phyloP scores from a whole-genome alignment of 164 flowering plant species.

The Euptelea pleiosperma region DNA sequence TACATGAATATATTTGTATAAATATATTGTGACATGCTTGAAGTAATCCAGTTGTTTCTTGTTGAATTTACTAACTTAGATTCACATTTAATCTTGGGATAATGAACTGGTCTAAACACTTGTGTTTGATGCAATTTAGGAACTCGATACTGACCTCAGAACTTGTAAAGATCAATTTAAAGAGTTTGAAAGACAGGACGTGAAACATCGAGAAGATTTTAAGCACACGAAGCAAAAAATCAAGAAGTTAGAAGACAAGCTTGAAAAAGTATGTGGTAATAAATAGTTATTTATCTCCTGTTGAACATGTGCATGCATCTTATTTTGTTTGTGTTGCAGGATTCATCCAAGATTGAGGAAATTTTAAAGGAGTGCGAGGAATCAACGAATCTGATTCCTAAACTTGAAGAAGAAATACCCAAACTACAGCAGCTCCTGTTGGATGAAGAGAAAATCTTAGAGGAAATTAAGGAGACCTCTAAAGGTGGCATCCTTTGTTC shows the following conservation, averaged over 20 bases:
- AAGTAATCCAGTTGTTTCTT: not conserved
- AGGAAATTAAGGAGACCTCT: conserved; percentile 69
- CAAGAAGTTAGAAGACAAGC: conserved; percentile 81
- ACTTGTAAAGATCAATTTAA: conserved; percentile 76
- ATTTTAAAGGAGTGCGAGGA: conserved; percentile 51
- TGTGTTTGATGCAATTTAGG: conserved; percentile 35
- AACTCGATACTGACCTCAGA: conserved; percentile 58
- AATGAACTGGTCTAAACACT: not conserved
- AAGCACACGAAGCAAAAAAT: conserved; percentile 83
- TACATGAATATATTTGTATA: no score
- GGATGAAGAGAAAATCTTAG: conserved; percentile 67
- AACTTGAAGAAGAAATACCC: conserved; percentile 71
- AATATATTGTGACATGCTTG: no score
- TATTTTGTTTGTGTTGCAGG: conserved; percentile 39
- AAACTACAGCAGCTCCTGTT: conserved; percentile 50
- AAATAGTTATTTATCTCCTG: not conserved
- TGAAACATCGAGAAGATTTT: conserved; percentile 76
- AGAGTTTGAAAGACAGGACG: conserved; percentile 95
- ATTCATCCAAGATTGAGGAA: conserved; percentile 60
- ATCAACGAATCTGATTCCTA: conserved; percentile 61
- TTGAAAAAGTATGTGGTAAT: conserved; percentile 52
- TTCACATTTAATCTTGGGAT: not conserved
- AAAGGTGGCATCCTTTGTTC: conserved; percentile 52
- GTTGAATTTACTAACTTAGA: not conserved
- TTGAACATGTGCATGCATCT: conserved; percentile 5